These are phyloP conservation scores for Sordaria brevicollis DNA, from an alignment of 495 filamentous ascomycete genomes.

Conservation along the genomic window DNA sequence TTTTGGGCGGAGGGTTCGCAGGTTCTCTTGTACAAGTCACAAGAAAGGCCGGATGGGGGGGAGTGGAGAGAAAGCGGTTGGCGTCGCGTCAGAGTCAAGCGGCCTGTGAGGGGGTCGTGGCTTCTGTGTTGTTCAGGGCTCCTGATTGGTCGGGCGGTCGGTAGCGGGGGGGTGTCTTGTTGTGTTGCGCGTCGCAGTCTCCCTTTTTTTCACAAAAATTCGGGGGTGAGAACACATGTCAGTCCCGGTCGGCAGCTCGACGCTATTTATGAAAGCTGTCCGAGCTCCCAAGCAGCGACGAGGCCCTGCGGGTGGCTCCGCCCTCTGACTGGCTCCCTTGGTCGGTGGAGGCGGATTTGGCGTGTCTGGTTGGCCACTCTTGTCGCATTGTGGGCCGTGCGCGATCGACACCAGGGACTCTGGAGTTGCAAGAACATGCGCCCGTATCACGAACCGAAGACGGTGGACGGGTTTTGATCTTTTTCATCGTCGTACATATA, in stretches of 20 bases:
- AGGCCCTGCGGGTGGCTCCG: constrained; percentile 14
- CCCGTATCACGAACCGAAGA: neutral
- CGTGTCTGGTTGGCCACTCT: constrained; percentile 17
- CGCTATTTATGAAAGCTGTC: constrained; percentile 30
- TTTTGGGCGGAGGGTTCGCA: neutral
- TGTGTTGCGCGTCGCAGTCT: constrained; percentile 15
- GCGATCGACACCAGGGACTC: constrained; percentile 10
- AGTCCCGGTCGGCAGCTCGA: constrained; percentile 27
- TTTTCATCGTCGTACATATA: neutral
- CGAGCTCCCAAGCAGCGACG: constrained; percentile 3
- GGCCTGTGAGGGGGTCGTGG: neutral
- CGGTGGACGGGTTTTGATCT: neutral
- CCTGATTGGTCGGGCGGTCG: constrained; percentile 13
- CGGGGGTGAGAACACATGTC: constrained; percentile 27
- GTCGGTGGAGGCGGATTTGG: constrained; percentile 12
- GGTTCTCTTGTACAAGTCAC: neutral
- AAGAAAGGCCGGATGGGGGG: neutral
- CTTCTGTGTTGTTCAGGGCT: neutral
- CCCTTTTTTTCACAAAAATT: constrained; percentile 17
- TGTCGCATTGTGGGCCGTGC: constrained; percentile 13
- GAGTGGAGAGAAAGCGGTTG: neutral
- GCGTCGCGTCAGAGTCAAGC: neutral
- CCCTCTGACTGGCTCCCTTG: constrained; percentile 20
- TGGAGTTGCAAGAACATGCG: neutral
- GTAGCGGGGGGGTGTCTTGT: neutral